phyloP scores from a whole-genome alignment of 768 basidiomycete species.

The Rhizopogon vesiculosus region DNA sequence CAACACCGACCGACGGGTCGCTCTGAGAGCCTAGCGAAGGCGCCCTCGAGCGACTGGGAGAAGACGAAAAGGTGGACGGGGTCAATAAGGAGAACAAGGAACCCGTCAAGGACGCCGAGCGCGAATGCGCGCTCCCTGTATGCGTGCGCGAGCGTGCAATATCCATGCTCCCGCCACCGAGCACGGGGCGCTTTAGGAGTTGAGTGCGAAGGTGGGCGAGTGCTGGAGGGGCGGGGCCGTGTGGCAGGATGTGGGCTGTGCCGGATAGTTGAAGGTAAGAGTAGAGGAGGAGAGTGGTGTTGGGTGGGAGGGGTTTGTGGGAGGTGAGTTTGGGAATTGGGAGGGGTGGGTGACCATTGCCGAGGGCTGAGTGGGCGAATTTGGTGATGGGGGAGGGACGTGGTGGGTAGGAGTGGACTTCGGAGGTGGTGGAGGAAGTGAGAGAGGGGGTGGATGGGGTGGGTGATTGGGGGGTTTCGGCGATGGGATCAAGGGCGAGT shows the following conservation, averaged over 20 bases:
- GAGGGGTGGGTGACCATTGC: slow-evolving; percentile 34
- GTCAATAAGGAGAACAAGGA: slow-evolving; percentile 41
- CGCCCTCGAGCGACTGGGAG: slow-evolving; percentile 11
- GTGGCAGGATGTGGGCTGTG: slow-evolving; percentile 54
- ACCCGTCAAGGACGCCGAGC: slow-evolving; percentile 48
- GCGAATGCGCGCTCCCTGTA: slow-evolving; percentile 22
- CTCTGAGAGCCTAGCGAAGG: slow-evolving; percentile 20
- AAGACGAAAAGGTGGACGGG: neutral
- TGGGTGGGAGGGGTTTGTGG: slow-evolving; percentile 41
- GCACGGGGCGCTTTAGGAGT: slow-evolving; percentile 37
- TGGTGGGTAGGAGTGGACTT: slow-evolving; percentile 31
- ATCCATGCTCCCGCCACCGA: slow-evolving; percentile 81
- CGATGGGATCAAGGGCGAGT: slow-evolving; percentile 43
- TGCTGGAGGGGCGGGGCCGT: slow-evolving; percentile 35
- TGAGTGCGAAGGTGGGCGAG: slow-evolving; percentile 46
- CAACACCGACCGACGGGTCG: neutral
- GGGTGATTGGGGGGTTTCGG: slow-evolving; percentile 36
- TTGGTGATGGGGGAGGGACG: slow-evolving; percentile 25
- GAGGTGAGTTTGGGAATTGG: slow-evolving; percentile 10
- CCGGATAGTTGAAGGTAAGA: slow-evolving; percentile 82
- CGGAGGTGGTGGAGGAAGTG: slow-evolving; percentile 19
- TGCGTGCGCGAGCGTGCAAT: slow-evolving; percentile 41
- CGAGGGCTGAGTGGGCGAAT: slow-evolving; percentile 41
- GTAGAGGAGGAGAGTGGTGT: slow-evolving; percentile 73
- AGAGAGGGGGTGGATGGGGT: slow-evolving; percentile 33